Evolutionary conservation across 345 rosid genomes (phyloP).

Genomic region (Kernera saxatilis): DNA sequence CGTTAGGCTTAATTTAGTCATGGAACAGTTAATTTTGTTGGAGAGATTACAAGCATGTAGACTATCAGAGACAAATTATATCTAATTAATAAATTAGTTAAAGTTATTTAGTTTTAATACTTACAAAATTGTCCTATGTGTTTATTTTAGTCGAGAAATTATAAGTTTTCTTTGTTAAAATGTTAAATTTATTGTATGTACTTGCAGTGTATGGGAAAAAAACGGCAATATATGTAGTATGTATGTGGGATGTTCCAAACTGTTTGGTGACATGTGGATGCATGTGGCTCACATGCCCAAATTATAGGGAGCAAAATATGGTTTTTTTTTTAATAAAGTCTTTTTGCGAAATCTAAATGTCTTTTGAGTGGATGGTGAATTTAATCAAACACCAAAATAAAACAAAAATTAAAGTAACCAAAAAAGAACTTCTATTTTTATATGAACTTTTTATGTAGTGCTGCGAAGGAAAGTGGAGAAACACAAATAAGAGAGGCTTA

Average conservation of each 20-base stretch:
- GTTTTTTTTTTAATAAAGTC: not conserved
- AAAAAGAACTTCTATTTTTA: not conserved
- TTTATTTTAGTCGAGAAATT: too few species aligned
- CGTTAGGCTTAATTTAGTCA: too few species aligned
- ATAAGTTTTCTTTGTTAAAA: too few species aligned
- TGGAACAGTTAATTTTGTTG: too few species aligned
- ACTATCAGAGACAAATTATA: too few species aligned
- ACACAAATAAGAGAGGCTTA: not conserved
- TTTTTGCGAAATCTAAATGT: not conserved
- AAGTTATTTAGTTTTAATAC: too few species aligned
- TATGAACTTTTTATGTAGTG: not conserved
- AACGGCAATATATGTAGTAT: too few species aligned
- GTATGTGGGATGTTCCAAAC: slow-evolving; percentile 15
- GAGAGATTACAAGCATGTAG: too few species aligned
- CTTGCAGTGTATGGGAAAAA: too few species aligned
- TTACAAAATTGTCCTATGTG: too few species aligned
- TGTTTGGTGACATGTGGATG: slow-evolving; percentile 10
- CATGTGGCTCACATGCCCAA: slow-evolving; percentile 22
- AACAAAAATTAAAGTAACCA: not conserved
- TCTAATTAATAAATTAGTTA: too few species aligned
- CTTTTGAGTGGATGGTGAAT: not conserved
- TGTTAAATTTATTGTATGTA: too few species aligned
- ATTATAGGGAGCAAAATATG: slow-evolving; percentile 7
- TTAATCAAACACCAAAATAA: not conserved
- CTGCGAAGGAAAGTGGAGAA: not conserved